phyloP scores from a whole-genome alignment of 2,329 filamentous ascomycete species.

The Phoma sp. region DNA sequence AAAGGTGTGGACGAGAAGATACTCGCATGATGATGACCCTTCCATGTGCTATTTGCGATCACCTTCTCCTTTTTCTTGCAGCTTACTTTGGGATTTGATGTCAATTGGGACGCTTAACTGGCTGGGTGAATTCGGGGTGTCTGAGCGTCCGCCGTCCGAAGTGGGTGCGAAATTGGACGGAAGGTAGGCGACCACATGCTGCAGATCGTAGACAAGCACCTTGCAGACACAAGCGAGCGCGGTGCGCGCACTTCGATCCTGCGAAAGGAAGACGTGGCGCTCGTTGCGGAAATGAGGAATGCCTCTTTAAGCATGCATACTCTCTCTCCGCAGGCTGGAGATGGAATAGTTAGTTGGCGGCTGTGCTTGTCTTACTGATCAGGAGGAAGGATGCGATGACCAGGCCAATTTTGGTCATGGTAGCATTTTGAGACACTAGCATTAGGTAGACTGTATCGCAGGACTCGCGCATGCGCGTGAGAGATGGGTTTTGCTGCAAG shows the following conservation, averaged over 20 bases:
- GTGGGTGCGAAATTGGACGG: conserved; percentile 16
- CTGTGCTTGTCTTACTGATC: too few relatives aligned
- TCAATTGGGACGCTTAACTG: conserved; percentile 6
- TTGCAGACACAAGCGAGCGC: neutral
- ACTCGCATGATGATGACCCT: conserved; percentile 4
- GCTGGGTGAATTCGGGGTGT: conserved; percentile 6
- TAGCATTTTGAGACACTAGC: too few relatives aligned
- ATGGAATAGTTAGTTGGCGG: too few relatives aligned
- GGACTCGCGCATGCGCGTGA: too few relatives aligned
- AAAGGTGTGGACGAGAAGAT: neutral
- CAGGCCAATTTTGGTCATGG: too few relatives aligned
- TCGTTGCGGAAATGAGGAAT: neutral
- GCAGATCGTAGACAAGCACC: conserved; percentile 7
- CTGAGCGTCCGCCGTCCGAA: conserved; percentile 9
- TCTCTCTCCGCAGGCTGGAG: too few relatives aligned
- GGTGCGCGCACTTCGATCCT: neutral
- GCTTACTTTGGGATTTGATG: conserved; percentile 6
- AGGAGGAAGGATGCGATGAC: too few relatives aligned
- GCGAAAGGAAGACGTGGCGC: neutral
- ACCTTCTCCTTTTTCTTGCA: conserved; percentile 16
- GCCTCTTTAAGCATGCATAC: too few relatives aligned
- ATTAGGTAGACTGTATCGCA: too few relatives aligned
- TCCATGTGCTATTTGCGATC: conserved; percentile 11
- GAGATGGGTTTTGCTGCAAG: too few relatives aligned
- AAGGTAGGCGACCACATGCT: conserved; percentile 10